phyloP scores from a whole-genome alignment of 495 filamentous ascomycete species.

The Pyrenula aspistea region DNA sequence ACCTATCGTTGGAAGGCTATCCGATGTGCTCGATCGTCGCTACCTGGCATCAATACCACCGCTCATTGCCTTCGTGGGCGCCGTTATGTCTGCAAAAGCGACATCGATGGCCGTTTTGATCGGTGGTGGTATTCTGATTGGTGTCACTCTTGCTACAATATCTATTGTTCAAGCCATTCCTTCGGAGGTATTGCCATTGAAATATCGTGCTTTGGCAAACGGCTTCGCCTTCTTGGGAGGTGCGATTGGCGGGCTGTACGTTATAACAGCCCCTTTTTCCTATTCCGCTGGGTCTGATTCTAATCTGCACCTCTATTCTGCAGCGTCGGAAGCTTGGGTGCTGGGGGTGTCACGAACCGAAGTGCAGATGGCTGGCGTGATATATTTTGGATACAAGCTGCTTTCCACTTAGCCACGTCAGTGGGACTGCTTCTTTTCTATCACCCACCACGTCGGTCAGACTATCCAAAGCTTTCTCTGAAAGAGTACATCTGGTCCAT shows the following conservation, averaged over 20 bases:
- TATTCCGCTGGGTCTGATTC: too few species aligned
- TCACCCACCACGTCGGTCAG: conserved; percentile 26
- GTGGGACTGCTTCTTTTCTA: conserved; percentile 38
- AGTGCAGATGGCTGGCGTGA: conserved; percentile 34
- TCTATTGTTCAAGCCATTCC: conserved; percentile 42
- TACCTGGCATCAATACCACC: conserved; percentile 35
- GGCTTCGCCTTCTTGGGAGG: conserved; percentile 36
- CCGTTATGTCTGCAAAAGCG: conserved; percentile 40
- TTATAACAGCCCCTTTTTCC: neutral
- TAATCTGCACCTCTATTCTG: too few species aligned
- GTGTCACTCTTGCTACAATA: conserved; percentile 37
- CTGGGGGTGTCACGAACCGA: conserved; percentile 37
- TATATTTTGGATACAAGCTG: conserved; percentile 49
- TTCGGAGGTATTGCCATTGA: conserved; percentile 40
- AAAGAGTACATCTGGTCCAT: conserved; percentile 34
- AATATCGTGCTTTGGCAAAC: conserved; percentile 39
- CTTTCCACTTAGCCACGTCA: conserved; percentile 31
- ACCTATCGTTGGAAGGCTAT: conserved; percentile 39
- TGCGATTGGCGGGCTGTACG: conserved; percentile 34
- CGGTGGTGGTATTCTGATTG: conserved; percentile 42
- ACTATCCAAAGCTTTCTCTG: conserved; percentile 27
- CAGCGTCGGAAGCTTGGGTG: conserved; percentile 31
- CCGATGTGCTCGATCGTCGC: conserved; percentile 41
- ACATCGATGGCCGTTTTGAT: conserved; percentile 40
- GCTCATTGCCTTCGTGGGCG: conserved; percentile 37